Conservation (phyloP, 345 rosid species). For the Eucalyptus rudis region DNA sequence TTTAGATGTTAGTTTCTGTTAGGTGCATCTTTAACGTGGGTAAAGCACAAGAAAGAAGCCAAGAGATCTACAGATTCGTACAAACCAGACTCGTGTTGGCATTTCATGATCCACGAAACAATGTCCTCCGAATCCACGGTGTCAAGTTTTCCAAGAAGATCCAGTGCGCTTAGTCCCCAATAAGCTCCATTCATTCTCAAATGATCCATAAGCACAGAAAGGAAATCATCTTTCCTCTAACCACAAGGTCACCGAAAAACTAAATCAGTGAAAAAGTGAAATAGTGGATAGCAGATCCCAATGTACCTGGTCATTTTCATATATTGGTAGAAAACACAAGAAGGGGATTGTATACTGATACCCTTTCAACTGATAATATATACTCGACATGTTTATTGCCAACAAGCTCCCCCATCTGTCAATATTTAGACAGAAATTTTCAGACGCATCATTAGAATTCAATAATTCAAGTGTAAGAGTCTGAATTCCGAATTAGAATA, state of each 20-base stretch:
- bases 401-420: conserved; percentile 47
- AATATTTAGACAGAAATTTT: neutral
- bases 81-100: conserved; percentile 77
- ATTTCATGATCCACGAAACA: conserved; percentile 61
- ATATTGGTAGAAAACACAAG: neutral
- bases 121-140: conserved; percentile 46
- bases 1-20: neutral
- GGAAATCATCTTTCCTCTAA: conserved; percentile 71
- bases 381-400: conserved; percentile 54
- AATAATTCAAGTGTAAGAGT: neutral
- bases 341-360: neutral
- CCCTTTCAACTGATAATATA: conserved; percentile 63
- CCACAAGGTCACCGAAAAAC: neutral
- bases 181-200: conserved; percentile 81
- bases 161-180: conserved; percentile 83
- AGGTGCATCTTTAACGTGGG: neutral
- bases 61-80: neutral
- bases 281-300: neutral
- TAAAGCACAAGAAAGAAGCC: neutral
- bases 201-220: conserved; percentile 90
- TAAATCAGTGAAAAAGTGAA: neutral
- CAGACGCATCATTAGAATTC: neutral
- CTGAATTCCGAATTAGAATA: neutral
- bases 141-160: conserved; percentile 63
- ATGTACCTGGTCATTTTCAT: neutral